Conservation (phyloP, 1,139 yeast species). For the Yamadazyma siamensis region DNA sequence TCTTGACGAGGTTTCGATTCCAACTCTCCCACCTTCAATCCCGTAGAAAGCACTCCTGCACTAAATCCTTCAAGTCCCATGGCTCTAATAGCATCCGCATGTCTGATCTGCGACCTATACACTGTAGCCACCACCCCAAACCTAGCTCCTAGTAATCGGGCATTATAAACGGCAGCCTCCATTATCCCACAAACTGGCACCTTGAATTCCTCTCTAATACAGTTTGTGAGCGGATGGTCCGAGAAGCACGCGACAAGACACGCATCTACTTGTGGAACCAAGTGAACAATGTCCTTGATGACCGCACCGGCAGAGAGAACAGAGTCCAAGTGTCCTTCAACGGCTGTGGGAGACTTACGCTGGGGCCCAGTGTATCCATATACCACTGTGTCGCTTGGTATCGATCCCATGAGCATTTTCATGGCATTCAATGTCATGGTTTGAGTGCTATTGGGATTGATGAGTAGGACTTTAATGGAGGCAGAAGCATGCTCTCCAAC, state of each 20-base stretch:
- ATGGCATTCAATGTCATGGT: conserved; percentile 10
- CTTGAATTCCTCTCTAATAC: conserved; percentile 10
- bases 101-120: conserved; percentile 19
- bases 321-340: conserved; percentile 11
- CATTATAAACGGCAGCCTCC: conserved; percentile 10
- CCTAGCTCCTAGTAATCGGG: conserved; percentile 9
- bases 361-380: conserved; percentile 10
- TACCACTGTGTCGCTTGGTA: conserved; percentile 8
- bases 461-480: conserved; percentile 7
- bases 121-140: conserved; percentile 18
- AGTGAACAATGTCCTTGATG: conserved; percentile 8
- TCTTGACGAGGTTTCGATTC: conserved; percentile 25
- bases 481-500: too few species aligned
- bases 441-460: conserved; percentile 10
- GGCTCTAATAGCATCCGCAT: conserved; percentile 19
- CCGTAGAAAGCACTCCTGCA: conserved; percentile 28
- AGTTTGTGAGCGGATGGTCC: conserved; percentile 11
- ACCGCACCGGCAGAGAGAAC: conserved; percentile 8
- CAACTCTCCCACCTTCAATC: conserved; percentile 24
- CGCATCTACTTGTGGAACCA: conserved; percentile 9
- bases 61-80: conserved; percentile 23
- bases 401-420: conserved; percentile 4
- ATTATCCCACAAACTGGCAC: conserved; percentile 11
- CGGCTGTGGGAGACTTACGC: conserved; percentile 7
- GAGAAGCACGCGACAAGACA: conserved; percentile 11